Evolutionary conservation across 768 basidiomycete genomes (phyloP), one percentile per base, ranked within the genome.

Genomic region (Tephrocybe sp.): DNA sequence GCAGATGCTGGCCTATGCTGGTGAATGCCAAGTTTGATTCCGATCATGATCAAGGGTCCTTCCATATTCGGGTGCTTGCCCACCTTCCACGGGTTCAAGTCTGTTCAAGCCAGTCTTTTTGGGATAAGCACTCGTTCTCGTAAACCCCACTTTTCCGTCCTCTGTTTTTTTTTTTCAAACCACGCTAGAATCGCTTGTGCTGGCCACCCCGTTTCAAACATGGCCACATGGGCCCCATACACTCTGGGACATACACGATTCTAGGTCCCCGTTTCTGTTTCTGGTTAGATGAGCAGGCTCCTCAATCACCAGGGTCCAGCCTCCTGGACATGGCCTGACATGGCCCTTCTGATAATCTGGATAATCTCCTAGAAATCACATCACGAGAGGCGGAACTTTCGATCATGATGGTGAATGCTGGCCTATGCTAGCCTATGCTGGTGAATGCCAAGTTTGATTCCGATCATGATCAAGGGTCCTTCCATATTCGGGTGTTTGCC

Each of bases 231-330:
- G 5, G 27, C 24, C 24, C 23, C 12, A 7, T 15, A 42, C 40
- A 2, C 23, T 23, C 7, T 3, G 13, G 43, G 31, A 34, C 43
- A 2, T 34, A 23, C 43, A 44, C 5, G 29, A 31, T 6, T 44
- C 18, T 6, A 42, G 40, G 38, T 39, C 47, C 47, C 33, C 48
- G 48, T 36, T 22, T 29, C 23, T 25, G 23, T n/a, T 19, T 41
- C 29, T 31, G 23, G 42, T 42, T 25, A 42, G n/a, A 27, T 25
- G 25, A 19, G n/a, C 7, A 19, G 12, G 34, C 11, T 36, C 34
- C 34, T 36, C 16, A 5, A 8, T 12, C 29, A 7, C 29, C 6
- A 30, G 29, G 29, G 29, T 30, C 12, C 29, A 30, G 12, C 12
- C 15, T 34, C 13, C 15, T 34, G 27, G 27, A 29, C 15, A 34